Evolutionary conservation across 148 eudicot species (phyloP), one percentile per base, ranked within the genome.

Genomic region (Fagopyrum esculentum): DNA sequence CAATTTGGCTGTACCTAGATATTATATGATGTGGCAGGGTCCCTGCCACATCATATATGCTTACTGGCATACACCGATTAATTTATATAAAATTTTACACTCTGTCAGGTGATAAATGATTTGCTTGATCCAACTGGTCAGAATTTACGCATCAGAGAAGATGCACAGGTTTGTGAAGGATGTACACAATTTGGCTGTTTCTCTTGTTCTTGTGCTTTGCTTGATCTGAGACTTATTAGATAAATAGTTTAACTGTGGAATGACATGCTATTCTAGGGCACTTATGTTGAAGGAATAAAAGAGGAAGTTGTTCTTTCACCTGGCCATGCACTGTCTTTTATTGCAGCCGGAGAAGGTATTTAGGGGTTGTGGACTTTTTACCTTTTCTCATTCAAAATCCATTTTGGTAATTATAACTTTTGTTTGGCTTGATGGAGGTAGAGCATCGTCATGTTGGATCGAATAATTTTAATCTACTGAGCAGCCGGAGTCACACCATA

Each of bases 401-500:
- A 11, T 51, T 30, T 17, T 6, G 68, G 40, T 74, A 15, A 43
- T 61, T 76, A 12, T 47, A 45, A 12, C 69, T 51, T 77, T 15
- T 22, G 56, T 76, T 70, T 77, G 57, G 2, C 63, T 69, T 64
- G 75, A 17, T 76, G 40, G 8, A 77, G 74, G 82, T 89, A 95
- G 99, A 95, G 87, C 99, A 95, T 83, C 99, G 99, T 2, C 99
- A 95, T 78, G 99, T 95, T 80, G 99, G 99, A 77, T 95, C 99
- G 45, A 95, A 95, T 83, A 95, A 95, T 75, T 95, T 89, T 75
- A 95, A 95, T 85, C 88, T 95, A 16, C 86, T 95, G 57, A 95
- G 99, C 85, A 95, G 99, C 84, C 89, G 99, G 68, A 95, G 97
- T 80, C 99, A 95, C 81, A 95, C 99, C 73, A 95, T 95, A 80